phyloP scores from a whole-genome alignment of 257 asterid species.

The Plantago major region DNA sequence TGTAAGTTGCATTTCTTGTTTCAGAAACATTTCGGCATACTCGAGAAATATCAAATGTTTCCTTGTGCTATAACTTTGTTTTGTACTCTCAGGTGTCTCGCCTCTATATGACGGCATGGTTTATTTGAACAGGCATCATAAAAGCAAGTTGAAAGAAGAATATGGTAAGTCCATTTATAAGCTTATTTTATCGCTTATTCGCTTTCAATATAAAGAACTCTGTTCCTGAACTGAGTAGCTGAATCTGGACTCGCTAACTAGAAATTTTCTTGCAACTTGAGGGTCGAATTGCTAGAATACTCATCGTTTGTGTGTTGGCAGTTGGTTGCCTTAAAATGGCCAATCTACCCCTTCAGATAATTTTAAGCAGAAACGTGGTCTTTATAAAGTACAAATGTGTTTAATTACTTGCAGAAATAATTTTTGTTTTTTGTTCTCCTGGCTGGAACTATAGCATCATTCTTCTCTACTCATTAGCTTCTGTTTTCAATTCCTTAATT shows the following conservation, averaged over 20 bases:
- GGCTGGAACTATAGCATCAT: no score
- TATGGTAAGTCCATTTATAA: slow-evolving; percentile 53
- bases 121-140: slow-evolving; percentile 69
- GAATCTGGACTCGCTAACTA: slow-evolving; percentile 5
- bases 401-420: no score
- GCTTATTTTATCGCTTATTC: slow-evolving; percentile 1
- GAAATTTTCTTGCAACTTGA: neutral
- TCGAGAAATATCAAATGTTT: slow-evolving; percentile 18
- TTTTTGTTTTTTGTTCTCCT: no score
- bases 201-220: neutral
- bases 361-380: no score
- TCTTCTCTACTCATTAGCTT: no score
- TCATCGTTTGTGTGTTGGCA: neutral
- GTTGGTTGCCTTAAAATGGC: no score
- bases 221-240: slow-evolving; percentile 4
- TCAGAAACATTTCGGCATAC: slow-evolving; percentile 2
- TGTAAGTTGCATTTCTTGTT: slow-evolving; percentile 38
- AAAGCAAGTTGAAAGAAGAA: slow-evolving; percentile 71
- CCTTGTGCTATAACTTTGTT: slow-evolving; percentile 25
- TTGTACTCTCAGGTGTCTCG: slow-evolving; percentile 52
- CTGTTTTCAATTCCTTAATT: no score
- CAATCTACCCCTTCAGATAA: no score
- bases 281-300: neutral
- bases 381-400: no score
- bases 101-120: slow-evolving; percentile 60